Percentiles rank a stretch among this genome's conserved stretches.
Conservation (phyloP, 2,329 filamentous ascomycete genomes). For the Myotisia sp. region DNA sequence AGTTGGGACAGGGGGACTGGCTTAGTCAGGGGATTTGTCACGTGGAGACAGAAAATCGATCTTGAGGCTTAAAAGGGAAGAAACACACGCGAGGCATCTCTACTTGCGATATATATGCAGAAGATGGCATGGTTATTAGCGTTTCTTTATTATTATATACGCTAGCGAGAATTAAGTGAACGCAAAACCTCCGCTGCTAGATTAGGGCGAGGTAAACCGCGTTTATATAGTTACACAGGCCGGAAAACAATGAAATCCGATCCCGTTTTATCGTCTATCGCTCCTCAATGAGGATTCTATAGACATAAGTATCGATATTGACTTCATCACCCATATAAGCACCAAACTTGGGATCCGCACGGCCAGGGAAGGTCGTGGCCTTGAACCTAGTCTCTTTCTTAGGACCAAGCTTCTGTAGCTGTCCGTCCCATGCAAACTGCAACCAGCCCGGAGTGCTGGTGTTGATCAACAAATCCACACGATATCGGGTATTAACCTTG, state of each 20-base stretch:
- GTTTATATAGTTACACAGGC: no score
- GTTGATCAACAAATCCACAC: constrained; percentile 7
- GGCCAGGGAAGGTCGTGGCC: constrained; percentile 10
- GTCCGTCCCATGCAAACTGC: constrained; percentile 7
- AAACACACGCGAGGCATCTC: neutral
- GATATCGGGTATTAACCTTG: constrained; percentile 7
- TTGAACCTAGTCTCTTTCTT: constrained; percentile 5
- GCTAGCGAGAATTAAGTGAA: no score
- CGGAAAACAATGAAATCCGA: no score
- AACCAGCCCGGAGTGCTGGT: constrained; percentile 8
- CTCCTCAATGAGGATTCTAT: constrained; percentile 8
- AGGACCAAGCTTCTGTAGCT: constrained; percentile 7
- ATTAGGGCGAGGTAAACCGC: no score
- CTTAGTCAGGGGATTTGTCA: neutral
- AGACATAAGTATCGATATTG: constrained; percentile 9
- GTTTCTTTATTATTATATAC: no score
- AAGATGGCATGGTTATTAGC: no score
- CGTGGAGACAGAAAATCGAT: no score
- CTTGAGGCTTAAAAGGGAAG: neutral
- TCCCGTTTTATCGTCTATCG: neutral
- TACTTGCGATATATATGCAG: no score
- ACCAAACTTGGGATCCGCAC: constrained; percentile 10
- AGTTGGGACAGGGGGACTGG: neutral
- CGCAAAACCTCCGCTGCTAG: no score
- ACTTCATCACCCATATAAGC: constrained; percentile 8